A percentile compares a stretch with the other conserved stretches of the same genome.
phyloP scores from a whole-genome alignment of 2,329 filamentous ascomycete genomes.

The Bipolaris cookei region DNA sequence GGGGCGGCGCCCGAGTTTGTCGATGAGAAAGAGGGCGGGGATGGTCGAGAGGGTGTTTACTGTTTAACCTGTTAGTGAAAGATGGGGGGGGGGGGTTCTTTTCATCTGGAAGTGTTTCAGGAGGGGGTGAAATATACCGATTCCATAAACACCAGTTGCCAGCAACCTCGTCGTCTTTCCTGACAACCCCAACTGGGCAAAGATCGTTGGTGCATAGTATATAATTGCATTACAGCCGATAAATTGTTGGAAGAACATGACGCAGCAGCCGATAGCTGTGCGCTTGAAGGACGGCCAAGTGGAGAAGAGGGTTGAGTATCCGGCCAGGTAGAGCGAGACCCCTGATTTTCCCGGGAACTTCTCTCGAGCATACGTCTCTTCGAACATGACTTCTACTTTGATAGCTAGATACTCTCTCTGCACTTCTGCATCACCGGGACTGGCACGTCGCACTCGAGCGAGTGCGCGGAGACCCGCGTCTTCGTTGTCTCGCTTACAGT shows the following conservation, averaged over 20 bases:
- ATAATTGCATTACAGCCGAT: constrained; percentile 86
- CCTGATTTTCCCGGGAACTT: constrained; percentile 41
- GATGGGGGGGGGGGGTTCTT: neutral
- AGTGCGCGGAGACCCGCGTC: constrained; percentile 56
- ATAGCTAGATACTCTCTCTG: constrained; percentile 68
- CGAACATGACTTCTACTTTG: constrained; percentile 60
- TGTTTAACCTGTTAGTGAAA: neutral
- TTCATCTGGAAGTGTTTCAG: neutral
- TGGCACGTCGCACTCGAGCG: constrained; percentile 53
- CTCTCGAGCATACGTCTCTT: constrained; percentile 53
- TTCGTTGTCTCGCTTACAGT: constrained; percentile 44
- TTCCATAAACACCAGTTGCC: constrained; percentile 70
- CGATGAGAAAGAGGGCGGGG: constrained; percentile 69
- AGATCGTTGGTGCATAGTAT: constrained; percentile 73
- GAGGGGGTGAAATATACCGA: constrained; percentile 17
- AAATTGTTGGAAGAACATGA: constrained; percentile 59
- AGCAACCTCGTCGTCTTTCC: constrained; percentile 73
- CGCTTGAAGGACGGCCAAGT: constrained; percentile 53
- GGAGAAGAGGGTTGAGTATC: constrained; percentile 58
- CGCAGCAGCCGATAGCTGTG: constrained; percentile 40
- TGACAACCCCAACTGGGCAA: constrained; percentile 69
- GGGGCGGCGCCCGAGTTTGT: constrained; percentile 67
- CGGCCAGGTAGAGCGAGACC: constrained; percentile 62
- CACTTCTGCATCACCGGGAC: constrained; percentile 60
- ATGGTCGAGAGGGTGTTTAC: constrained; percentile 65